Conservation (phyloP, 352 stramenopile genomes). For the Pythium vanterpoolii region DNA sequence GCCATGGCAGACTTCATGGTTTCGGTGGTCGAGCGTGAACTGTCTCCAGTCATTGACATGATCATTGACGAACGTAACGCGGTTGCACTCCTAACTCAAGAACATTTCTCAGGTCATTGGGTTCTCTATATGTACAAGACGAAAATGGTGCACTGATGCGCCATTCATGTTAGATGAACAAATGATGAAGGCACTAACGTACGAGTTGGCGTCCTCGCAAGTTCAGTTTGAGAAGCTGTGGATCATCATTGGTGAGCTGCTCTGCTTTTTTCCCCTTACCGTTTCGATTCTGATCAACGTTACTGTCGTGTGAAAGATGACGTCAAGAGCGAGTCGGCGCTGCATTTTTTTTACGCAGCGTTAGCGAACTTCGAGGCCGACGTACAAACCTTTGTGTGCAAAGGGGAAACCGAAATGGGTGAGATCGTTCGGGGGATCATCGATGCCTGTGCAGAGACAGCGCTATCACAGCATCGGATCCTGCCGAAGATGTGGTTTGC, state of each 20-base stretch:
- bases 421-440: conserved; percentile 45
- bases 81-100: conserved; percentile 36
- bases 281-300: background rate
- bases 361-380: conserved; percentile 55
- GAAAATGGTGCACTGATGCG: background rate
- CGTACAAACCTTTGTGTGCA: conserved; percentile 39
- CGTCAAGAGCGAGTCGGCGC: conserved; percentile 19
- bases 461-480: conserved; percentile 35
- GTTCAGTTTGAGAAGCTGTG: conserved; percentile 57
- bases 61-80: conserved; percentile 68
- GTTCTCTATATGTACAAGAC: background rate
- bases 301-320: background rate
- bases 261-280: background rate
- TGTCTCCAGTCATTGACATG: conserved; percentile 49
- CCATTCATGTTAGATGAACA: conserved; percentile 29
- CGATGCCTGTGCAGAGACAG: conserved; percentile 48
- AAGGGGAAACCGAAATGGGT: conserved; percentile 35
- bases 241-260: conserved; percentile 52
- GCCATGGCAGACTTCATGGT: conserved; percentile 56
- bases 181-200: conserved; percentile 49
- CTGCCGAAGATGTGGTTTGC: conserved; percentile 74
- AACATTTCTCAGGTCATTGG: conserved; percentile 39
- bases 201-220: conserved; percentile 54
- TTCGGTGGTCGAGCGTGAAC: conserved; percentile 56
- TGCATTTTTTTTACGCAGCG: conserved; percentile 48